Base-by-base conservation (phyloP, 129 eudicot genomes). In the Oenanthe sinensis region DNA sequence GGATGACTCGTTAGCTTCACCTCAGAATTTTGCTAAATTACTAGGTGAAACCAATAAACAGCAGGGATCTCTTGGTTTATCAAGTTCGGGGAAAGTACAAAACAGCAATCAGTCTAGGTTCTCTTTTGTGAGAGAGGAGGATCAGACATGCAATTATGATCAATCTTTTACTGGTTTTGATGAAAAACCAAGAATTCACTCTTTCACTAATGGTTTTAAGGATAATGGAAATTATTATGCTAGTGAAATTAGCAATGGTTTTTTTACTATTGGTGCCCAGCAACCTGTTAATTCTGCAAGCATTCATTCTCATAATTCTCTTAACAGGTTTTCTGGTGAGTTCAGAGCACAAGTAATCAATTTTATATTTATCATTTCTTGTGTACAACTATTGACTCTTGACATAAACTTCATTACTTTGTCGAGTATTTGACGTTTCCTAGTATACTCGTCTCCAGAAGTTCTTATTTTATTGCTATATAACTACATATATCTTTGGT, bases 101-200 rank as follows among this genome's bases (percentile, higher is more conserved):
- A 86, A 46, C 76, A 87, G 81, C 87, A 85, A 82, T 82, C 97
- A 96, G 24, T 96, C 99, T 68, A 86, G 97, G 83, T 96, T 96
- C 82, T 92, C 95, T 11, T 96, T 96, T 89, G 99, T 97, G 26
- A 90, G 99, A 86, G 97, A 92, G 79, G 97, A 89, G 48, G 93
- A 91, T 72, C 87, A 79, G 50, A 82, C 79, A 47, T 84, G 87
- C 24, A 84, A 86, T 82, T 69, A 72, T 75, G 81, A 74, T 63
- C 79, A 75, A 47, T 81, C 85, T 85, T 54, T 85, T 26, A 79
- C 75, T 79, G 85, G 81, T 58, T 28, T 78, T 54, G 91, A 85
- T 5, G 82, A 75, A 44, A 80, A 50, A 76, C 33, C 50, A 22
- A 80, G 49, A 76, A 79, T 69, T 79, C 85, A 20, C 65, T 65